Conservation (phyloP, 768 basidiomycete genomes). For the Psilocybe cubensis region DNA sequence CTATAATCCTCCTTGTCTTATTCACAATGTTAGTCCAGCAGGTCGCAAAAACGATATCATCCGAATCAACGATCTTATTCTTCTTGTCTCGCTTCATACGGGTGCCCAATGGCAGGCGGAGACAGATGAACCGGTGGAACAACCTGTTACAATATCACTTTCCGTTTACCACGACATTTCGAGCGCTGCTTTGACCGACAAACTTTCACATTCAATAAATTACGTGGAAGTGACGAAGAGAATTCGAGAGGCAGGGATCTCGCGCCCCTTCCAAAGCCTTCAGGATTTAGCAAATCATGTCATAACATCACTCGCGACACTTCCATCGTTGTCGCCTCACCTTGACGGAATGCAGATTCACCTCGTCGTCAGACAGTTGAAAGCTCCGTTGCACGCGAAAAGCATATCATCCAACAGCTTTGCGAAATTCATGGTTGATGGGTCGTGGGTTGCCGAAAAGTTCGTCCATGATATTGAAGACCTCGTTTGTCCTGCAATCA, state of each 20-base stretch:
- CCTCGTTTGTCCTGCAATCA: slow-evolving; percentile 54
- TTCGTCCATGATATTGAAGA: slow-evolving; percentile 34
- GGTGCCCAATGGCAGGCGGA: slow-evolving; percentile 51
- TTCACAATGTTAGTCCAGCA: slow-evolving; percentile 22
- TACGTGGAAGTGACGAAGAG: slow-evolving; percentile 53
- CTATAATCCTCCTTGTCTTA: not conserved
- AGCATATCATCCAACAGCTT: slow-evolving; percentile 42
- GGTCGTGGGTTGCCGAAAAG: slow-evolving; percentile 23
- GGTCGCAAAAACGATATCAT: slow-evolving; percentile 32
- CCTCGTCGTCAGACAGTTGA: slow-evolving; percentile 50
- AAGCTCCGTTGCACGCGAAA: slow-evolving; percentile 56
- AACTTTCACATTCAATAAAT: slow-evolving; percentile 63
- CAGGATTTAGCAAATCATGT: slow-evolving; percentile 49
- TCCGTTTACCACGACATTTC: slow-evolving; percentile 54
- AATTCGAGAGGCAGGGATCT: slow-evolving; percentile 31
- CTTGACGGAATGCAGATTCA: slow-evolving; percentile 33
- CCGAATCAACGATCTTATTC: slow-evolving; percentile 50
- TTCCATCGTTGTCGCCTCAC: slow-evolving; percentile 30
- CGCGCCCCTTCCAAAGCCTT: slow-evolving; percentile 41
- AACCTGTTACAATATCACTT: slow-evolving; percentile 59
- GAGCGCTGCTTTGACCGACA: slow-evolving; percentile 52
- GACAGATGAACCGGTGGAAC: slow-evolving; percentile 35
- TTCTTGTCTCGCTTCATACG: slow-evolving; percentile 42
- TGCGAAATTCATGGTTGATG: slow-evolving; percentile 20
- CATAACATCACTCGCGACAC: slow-evolving; percentile 38